phyloP scores from a whole-genome alignment of 345 rosid species.

The Balakata baccata region DNA sequence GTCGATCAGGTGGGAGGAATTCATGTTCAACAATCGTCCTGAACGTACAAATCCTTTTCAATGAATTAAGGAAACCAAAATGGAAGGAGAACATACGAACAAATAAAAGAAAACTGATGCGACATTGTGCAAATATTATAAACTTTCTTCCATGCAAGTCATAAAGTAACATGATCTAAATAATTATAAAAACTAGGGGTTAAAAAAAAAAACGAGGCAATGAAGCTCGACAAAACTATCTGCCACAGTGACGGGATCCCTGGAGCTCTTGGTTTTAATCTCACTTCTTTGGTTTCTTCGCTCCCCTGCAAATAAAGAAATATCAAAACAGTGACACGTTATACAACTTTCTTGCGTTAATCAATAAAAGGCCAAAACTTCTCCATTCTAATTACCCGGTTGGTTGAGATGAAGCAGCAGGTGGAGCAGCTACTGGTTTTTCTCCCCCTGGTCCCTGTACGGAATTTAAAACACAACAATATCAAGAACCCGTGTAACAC shows the following conservation, averaged over 20 bases:
- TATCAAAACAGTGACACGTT: not conserved
- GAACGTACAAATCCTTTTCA: too few relatives aligned
- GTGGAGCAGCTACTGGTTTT: conserved; percentile 20
- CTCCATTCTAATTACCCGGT: not conserved
- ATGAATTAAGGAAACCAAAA: not conserved
- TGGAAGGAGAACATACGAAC: not conserved
- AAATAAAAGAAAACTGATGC: not conserved
- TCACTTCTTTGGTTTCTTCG: conserved; percentile 26
- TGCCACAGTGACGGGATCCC: not conserved
- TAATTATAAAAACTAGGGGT: conserved; percentile 2
- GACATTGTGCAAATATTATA: not conserved
- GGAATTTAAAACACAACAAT: not conserved
- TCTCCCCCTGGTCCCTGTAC: conserved; percentile 26
- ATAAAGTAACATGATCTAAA: conserved; percentile 9
- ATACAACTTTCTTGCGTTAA: not conserved
- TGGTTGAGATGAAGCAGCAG: conserved; percentile 16
- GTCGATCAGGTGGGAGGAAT: too few relatives aligned
- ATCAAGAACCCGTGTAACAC: not conserved
- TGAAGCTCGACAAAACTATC: conserved; percentile 10
- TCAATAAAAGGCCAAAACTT: not conserved
- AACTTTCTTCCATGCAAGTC: not conserved
- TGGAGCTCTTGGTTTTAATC: not conserved
- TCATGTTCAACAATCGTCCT: too few relatives aligned
- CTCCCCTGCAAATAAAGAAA: conserved; percentile 6
- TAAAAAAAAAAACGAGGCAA: too few relatives aligned